Base-by-base conservation (phyloP, 805 yeast genomes). In the Lipomyces anomalus region DNA sequence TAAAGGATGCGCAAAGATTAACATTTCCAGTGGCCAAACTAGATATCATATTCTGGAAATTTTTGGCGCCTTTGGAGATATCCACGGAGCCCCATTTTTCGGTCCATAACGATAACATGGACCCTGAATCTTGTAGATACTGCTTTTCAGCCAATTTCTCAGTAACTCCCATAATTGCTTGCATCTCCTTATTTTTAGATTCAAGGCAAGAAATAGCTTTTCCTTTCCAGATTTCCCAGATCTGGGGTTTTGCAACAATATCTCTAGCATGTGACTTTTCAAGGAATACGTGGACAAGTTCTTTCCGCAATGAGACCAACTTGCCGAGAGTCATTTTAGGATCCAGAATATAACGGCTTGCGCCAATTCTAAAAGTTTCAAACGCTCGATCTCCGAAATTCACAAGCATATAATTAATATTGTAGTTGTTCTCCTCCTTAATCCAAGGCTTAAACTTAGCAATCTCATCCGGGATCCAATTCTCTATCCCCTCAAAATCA, bases 41-140 rank as follows among this genome's bases (percentile, higher is more conserved):
- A 6, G 53, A 35, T 6, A 50, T 39, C n/a, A 48, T 42, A 4
- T 20, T 23, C 18, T 46, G 48, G 37, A 50, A 50, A 9, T 42
- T 42, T 7, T 36, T 13, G 4, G 53, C 54, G 16, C 54, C 54
- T 7, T 29, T 42, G 6, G 54, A 47, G 18, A 50, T 47, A 34
- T 50, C 52, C 13, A 48, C 26, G 4, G 21, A 22, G 40, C 47
- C 41, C 54, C 54, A 50, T 11, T 28, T 35, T 17, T 50, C 54
- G 23, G 47, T 49, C 54, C 54, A 50, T 18, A n/a, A n/a, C n/a
- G n/a, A n/a, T n/a, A n/a, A n/a, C n/a, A n/a, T n/a, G n/a, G n/a
- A n/a, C n/a, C n/a, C n/a, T n/a, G n/a, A n/a, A n/a, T n/a, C n/a
- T n/a, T n/a, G n/a, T n/a, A n/a, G n/a, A n/a, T n/a, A n/a, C n/a